These are phyloP conservation scores for Exophiala bonariae DNA, from an alignment of 2,329 filamentous ascomycete species.

Conservation along the genomic window DNA sequence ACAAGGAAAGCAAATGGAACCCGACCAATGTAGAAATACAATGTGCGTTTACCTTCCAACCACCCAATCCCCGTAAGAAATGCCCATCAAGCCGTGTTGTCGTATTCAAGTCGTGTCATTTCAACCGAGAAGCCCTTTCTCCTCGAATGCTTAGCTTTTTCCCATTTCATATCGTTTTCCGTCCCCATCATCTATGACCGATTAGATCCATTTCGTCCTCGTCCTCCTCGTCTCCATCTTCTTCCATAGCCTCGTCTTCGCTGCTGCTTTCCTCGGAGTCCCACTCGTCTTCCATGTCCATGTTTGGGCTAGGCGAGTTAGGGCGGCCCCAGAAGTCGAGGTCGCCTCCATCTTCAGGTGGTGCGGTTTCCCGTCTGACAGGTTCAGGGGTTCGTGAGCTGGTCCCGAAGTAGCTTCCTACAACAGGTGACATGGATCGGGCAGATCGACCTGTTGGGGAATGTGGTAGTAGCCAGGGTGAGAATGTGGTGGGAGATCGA, in stretches of 20 bases:
- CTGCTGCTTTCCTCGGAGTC: slow-evolving; percentile 28
- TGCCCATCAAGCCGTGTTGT: too few relatives aligned
- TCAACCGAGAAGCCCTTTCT: too few relatives aligned
- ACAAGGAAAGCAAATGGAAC: too few relatives aligned
- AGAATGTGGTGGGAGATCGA: slow-evolving; percentile 24
- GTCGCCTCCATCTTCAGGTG: slow-evolving; percentile 54
- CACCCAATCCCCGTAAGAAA: too few relatives aligned
- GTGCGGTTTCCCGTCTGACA: slow-evolving; percentile 6
- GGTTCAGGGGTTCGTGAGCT: slow-evolving; percentile 31
- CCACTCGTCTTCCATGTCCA: slow-evolving; percentile 32
- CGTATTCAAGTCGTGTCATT: too few relatives aligned
- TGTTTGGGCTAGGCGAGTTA: slow-evolving; percentile 37
- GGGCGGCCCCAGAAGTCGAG: slow-evolving; percentile 58
- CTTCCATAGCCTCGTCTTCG: slow-evolving; percentile 50
- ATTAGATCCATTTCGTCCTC: slow-evolving; percentile 52
- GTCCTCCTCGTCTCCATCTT: slow-evolving; percentile 46
- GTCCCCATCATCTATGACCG: slow-evolving; percentile 48
- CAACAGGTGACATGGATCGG: slow-evolving; percentile 41
- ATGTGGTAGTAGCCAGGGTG: slow-evolving; percentile 35
- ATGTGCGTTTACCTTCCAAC: too few relatives aligned
- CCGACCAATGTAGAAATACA: too few relatives aligned
- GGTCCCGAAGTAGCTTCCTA: slow-evolving; percentile 48
- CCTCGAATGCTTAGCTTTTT: neutral
- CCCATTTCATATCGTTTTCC: neutral
- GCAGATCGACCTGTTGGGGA: slow-evolving; percentile 33